phyloP scores from a whole-genome alignment of 2,329 filamentous ascomycete genomes.

The Beauveria caledonica region DNA sequence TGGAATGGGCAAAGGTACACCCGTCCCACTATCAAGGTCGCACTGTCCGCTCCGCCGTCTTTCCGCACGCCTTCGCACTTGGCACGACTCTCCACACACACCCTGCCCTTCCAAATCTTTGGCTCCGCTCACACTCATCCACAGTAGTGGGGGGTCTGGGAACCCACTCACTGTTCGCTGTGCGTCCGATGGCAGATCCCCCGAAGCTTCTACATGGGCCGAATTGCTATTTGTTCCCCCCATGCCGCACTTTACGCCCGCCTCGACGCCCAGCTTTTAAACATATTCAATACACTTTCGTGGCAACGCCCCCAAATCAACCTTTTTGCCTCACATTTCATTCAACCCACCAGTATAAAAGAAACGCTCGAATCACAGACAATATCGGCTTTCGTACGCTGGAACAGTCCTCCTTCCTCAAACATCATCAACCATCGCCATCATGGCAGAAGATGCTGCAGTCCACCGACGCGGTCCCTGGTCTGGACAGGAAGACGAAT shows the following conservation, averaged over 20 bases:
- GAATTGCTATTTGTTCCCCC: constrained; percentile 10
- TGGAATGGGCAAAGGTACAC: background rate
- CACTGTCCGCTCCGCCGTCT: constrained; percentile 3
- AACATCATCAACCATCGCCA: constrained; percentile 14
- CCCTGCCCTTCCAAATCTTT: constrained; percentile 10
- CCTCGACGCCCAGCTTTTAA: background rate
- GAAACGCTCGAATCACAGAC: background rate
- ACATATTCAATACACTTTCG: background rate
- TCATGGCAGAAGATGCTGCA: constrained; percentile 9
- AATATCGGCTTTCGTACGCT: background rate
- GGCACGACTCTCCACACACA: background rate
- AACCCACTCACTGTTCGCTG: constrained; percentile 5
- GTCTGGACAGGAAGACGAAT: constrained; percentile 68
- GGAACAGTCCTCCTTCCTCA: background rate
- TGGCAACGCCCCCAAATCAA: background rate
- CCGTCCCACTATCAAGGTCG: background rate
- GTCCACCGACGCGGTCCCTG: constrained; percentile 58
- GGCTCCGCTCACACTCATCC: constrained; percentile 1
- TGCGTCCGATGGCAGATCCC: constrained; percentile 11
- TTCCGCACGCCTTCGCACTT: background rate
- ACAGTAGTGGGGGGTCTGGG: background rate
- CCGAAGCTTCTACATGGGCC: constrained; percentile 15
- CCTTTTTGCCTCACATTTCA: background rate
- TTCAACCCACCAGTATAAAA: background rate
- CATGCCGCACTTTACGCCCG: constrained; percentile 9